Percentiles rank a stretch among this genome's conserved stretches.
phyloP scores from a whole-genome alignment of 495 filamentous ascomycete species.

The Aspergillus nanangensis region DNA sequence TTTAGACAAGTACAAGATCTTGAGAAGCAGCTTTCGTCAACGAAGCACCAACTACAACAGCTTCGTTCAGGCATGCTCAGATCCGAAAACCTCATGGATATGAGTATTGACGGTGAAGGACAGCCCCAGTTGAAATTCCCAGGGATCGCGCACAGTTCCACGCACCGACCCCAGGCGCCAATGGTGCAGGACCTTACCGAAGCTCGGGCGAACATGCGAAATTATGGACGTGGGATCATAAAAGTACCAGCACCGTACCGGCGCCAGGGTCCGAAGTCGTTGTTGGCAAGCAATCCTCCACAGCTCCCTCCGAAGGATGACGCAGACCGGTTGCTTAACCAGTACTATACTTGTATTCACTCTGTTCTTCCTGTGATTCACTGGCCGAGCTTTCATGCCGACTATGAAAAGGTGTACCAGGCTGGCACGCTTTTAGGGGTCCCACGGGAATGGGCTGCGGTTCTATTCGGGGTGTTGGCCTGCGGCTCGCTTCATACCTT shows the following conservation, averaged over 20 bases:
- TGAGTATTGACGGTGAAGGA: conserved; percentile 53
- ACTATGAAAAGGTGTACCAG: conserved; percentile 75
- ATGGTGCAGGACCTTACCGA: conserved; percentile 63
- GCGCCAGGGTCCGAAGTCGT: conserved; percentile 43
- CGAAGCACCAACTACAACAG: conserved; percentile 69
- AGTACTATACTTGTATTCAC: conserved; percentile 76
- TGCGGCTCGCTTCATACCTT: conserved; percentile 74
- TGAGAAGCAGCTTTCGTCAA: conserved; percentile 78
- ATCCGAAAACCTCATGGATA: conserved; percentile 48
- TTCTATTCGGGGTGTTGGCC: conserved; percentile 82
- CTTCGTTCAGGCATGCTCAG: conserved; percentile 50
- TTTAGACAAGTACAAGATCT: conserved; percentile 87
- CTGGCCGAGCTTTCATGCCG: conserved; percentile 76
- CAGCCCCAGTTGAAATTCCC: conserved; percentile 64
- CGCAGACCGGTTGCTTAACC: conserved; percentile 69
- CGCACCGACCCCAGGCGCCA: conserved; percentile 54
- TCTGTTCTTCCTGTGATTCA: conserved; percentile 79
- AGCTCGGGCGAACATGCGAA: conserved; percentile 68
- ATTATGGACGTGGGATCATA: conserved; percentile 71
- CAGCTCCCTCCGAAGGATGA: conserved; percentile 64
- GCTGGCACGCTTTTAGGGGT: conserved; percentile 57
- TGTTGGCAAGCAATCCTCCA: conserved; percentile 53
- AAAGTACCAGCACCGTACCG: conserved; percentile 75
- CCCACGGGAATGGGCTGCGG: conserved; percentile 71
- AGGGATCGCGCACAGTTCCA: conserved; percentile 60